Percentiles rank a stretch among this genome's conserved stretches.
phyloP scores from a whole-genome alignment of 1,284 basidiomycete species.

The Tilletia walkeri region DNA sequence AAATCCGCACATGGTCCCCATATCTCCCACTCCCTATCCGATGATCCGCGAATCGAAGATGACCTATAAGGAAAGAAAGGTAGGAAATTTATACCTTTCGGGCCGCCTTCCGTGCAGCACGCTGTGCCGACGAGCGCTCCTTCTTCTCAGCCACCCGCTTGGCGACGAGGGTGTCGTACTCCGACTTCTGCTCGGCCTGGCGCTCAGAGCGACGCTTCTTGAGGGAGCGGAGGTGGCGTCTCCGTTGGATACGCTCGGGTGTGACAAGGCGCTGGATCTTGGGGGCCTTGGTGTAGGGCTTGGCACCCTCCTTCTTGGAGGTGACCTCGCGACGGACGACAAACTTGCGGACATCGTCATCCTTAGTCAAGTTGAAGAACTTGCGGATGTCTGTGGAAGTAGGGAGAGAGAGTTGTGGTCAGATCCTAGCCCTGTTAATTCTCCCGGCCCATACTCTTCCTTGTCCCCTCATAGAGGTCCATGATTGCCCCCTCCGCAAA shows the following conservation, averaged over 20 bases:
- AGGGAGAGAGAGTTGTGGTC: background rate
- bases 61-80: background rate
- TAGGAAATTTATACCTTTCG: constrained; percentile 28
- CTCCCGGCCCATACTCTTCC: background rate
- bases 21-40: too few relatives aligned
- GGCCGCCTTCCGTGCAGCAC: constrained; percentile 39
- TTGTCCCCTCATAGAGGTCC: too few relatives aligned
- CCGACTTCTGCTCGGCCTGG: constrained; percentile 91
- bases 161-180: constrained; percentile 72
- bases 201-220: constrained; percentile 82
- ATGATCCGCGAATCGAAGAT: too few relatives aligned
- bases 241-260: constrained; percentile 90
- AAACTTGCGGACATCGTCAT: constrained; percentile 97
- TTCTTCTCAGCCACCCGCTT: constrained; percentile 94
- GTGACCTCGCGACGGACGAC: constrained; percentile 77
- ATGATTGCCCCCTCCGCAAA: background rate
- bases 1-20: too few relatives aligned
- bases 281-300: constrained; percentile 96
- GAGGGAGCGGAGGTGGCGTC: constrained; percentile 85
- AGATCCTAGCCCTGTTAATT: background rate
- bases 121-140: constrained; percentile 54
- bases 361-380: constrained; percentile 98
- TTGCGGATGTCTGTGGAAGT: constrained; percentile 68
- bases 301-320: constrained; percentile 88
- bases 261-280: constrained; percentile 72